These are phyloP conservation scores for Otatea glauca DNA, from an alignment of 176 grass and related monocot species.

Conservation along the genomic window DNA sequence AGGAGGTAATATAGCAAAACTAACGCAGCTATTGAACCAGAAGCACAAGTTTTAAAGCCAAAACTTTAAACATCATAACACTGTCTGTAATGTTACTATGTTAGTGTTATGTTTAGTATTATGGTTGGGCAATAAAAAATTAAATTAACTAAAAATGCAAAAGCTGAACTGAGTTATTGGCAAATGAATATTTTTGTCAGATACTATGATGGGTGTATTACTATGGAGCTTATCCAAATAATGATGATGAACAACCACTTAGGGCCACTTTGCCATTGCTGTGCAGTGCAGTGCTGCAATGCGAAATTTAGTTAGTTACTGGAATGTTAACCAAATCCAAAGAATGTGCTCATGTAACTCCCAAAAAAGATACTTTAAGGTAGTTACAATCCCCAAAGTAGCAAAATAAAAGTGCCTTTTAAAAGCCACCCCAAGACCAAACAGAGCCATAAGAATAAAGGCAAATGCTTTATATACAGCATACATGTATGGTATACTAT, in stretches of 20 bases:
- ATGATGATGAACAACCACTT: slow-evolving; percentile 6
- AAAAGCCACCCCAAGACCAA: background rate
- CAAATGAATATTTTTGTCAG: background rate
- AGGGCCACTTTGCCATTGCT: background rate
- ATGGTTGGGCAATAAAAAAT: background rate
- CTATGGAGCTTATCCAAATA: slow-evolving; percentile 25
- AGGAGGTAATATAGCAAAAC: background rate
- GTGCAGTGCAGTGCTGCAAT: background rate
- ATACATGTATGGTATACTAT: background rate
- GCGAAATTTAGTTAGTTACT: slow-evolving; percentile 9
- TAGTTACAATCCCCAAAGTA: background rate
- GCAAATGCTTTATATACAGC: background rate
- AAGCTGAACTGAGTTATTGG: background rate
- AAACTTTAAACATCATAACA: slow-evolving; percentile 8
- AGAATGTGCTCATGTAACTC: background rate
- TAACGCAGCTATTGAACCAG: background rate
- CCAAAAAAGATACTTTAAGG: background rate
- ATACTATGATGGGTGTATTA: background rate
- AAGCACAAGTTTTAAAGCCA: background rate
- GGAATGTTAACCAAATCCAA: background rate
- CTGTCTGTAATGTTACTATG: background rate
- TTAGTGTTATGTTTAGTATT: background rate
- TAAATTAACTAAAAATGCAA: background rate
- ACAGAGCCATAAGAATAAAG: background rate
- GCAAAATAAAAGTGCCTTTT: background rate